These are phyloP conservation scores for Colletotrichum chrysophilum DNA, from an alignment of 2,329 filamentous ascomycete species.

Conservation along the genomic window DNA sequence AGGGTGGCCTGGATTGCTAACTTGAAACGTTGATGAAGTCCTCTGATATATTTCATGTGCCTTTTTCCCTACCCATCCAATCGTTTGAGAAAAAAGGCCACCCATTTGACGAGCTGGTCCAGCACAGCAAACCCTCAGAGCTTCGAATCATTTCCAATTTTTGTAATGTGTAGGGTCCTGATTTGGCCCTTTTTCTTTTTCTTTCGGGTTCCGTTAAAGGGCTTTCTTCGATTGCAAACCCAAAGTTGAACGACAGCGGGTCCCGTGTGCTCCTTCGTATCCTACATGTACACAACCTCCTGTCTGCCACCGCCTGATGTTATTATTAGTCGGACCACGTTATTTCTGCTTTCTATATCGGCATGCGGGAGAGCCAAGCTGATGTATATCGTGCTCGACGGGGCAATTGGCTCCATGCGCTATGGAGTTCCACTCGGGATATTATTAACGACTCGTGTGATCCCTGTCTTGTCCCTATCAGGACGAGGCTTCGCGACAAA, in stretches of 20 bases:
- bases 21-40: not conserved
- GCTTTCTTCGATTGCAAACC: not conserved
- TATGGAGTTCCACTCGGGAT: not conserved
- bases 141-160: not conserved
- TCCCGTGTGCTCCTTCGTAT: not conserved
- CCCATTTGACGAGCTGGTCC: not conserved
- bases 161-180: not conserved
- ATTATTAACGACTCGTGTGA: not conserved
- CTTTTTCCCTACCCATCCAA: not conserved
- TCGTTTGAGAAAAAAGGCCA: not conserved
- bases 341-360: not conserved
- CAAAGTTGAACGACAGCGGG: not conserved
- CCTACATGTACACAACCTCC: fast-evolving
- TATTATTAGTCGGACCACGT: not conserved
- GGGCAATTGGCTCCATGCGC: not conserved
- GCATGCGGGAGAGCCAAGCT: not conserved
- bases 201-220: not conserved
- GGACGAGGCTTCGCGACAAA: not conserved
- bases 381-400: not conserved
- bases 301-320: not conserved
- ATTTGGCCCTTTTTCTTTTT: not conserved
- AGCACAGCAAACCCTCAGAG: not conserved
- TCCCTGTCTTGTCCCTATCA: not conserved
- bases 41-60: not conserved
- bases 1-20: not conserved